phyloP scores from a whole-genome alignment of 2,329 filamentous ascomycete genomes.

The Cercospora citrullina region DNA sequence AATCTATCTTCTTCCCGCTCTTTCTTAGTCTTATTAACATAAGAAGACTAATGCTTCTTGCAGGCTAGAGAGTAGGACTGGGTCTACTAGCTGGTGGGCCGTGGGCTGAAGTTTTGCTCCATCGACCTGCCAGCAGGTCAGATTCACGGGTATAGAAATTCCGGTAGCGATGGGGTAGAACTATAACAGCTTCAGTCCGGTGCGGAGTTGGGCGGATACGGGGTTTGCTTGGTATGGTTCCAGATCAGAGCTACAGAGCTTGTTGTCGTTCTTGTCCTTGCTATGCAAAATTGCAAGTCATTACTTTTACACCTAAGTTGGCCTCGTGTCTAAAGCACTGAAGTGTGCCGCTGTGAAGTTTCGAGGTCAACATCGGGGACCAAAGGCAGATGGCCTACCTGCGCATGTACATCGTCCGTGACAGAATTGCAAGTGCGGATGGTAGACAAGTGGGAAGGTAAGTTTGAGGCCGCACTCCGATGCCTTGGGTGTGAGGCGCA shows the following conservation, averaged over 20 bases:
- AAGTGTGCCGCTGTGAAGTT: not conserved
- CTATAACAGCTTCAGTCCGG: not conserved
- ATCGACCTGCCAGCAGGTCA: not conserved
- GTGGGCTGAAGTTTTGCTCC: not conserved
- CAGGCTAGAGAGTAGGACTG: too few relatives aligned
- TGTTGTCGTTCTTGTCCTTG: not conserved
- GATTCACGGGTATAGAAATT: not conserved
- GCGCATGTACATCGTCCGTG: not conserved
- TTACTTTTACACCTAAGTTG: too few relatives aligned
- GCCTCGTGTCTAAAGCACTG: too few relatives aligned
- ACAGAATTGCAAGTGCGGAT: not conserved
- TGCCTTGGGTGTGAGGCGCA: not conserved
- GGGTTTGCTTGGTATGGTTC: not conserved
- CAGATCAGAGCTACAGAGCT: not conserved
- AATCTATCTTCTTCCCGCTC: not conserved
- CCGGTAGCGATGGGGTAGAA: not conserved
- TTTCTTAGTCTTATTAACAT: too few relatives aligned
- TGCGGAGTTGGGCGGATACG: not conserved
- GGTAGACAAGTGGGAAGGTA: not conserved
- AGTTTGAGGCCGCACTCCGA: not conserved
- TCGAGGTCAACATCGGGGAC: not conserved
- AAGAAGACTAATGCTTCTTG: too few relatives aligned
- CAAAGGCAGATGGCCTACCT: not conserved
- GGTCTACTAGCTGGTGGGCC: too few relatives aligned
- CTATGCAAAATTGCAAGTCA: not conserved